Evolutionary conservation across 192 early-diverging fungal genomes (phyloP), one percentile per base, ranked within the genome.

Genomic region (Cladochytrium replicatum): DNA sequence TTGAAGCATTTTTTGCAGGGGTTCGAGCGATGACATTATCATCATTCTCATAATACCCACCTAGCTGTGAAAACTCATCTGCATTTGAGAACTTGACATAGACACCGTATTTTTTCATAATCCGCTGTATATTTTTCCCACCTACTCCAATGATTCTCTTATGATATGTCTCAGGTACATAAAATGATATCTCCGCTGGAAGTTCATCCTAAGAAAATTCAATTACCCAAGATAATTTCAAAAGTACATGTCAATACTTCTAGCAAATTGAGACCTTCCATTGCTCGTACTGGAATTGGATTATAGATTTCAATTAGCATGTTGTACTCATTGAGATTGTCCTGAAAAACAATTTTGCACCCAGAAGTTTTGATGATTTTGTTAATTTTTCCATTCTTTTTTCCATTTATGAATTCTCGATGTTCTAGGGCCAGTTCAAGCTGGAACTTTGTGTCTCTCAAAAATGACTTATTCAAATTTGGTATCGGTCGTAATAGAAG

Each of bases 301-400:
- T 78, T 78, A 32, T 69, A 67, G 5, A 88, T 60, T 31, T 90
- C 85, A 43, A 90, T 84, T 24, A 87, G 58, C 71, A 88, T 86
- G 56, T 90, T 90, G 68, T 78, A 84, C 21, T 79, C 83, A 43
- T 80, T 86, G 39, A 68, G 75, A 31, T 76, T 67, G 25, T 80
- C 77, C 43, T 80, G 67, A 61, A 90, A 87, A 15, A 63, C 63
- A 29, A 90, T 78, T 28, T 74, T 69, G 49, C 80, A 84, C 0
- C 78, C 79, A 4, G 80, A 78, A 3, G 72, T 64, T 52, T 85
- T 86, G 56, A 77, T 80, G 52, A 90, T 90, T 50, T 83, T 76
- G 68, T 88, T 90, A 55, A 88, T 85, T 55, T 90, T 90, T 46
- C 87, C 87, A 43, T 77, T 85, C 66, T 90, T 90, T 57, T 90